A percentile compares a stretch with the other conserved stretches of the same genome.
Conservation (phyloP, 768 basidiomycete species). For the Galerina sulciceps region DNA sequence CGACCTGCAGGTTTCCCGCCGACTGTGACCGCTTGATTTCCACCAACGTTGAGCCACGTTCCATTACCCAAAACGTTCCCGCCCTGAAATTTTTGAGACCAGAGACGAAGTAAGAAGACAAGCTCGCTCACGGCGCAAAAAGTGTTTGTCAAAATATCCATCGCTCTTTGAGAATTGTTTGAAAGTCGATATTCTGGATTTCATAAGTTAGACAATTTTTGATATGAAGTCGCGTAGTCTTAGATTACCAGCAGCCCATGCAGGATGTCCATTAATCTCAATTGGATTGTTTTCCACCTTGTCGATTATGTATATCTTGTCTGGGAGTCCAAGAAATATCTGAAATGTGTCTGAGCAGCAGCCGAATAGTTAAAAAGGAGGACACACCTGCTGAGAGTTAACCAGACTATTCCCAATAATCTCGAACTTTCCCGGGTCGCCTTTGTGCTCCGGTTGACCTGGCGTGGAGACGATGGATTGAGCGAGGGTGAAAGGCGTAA, state of each 20-base stretch:
- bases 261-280: constrained; percentile 66
- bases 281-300: constrained; percentile 77
- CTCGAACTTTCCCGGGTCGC: constrained; percentile 57
- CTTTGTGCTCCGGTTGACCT: constrained; percentile 51
- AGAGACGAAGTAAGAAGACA: not conserved
- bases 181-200: constrained; percentile 54
- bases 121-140: constrained; percentile 71
- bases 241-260: constrained; percentile 68
- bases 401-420: constrained; percentile 69
- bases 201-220: not conserved
- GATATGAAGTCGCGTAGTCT: not conserved
- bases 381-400: constrained; percentile 70
- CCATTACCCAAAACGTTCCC: constrained; percentile 72
- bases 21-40: constrained; percentile 66
- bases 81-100: constrained; percentile 31
- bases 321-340: constrained; percentile 50
- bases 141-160: constrained; percentile 78
- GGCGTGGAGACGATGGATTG: constrained; percentile 30
- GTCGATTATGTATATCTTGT: constrained; percentile 66
- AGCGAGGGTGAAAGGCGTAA: constrained; percentile 2
- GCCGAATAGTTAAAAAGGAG: not conserved
- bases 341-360: constrained; percentile 14
- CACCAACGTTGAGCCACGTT: constrained; percentile 80
- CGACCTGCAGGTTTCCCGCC: constrained; percentile 51
- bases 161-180: constrained; percentile 61